phyloP scores from a whole-genome alignment of 148 eudicot genomes.

The Fallopia convolvulus region DNA sequence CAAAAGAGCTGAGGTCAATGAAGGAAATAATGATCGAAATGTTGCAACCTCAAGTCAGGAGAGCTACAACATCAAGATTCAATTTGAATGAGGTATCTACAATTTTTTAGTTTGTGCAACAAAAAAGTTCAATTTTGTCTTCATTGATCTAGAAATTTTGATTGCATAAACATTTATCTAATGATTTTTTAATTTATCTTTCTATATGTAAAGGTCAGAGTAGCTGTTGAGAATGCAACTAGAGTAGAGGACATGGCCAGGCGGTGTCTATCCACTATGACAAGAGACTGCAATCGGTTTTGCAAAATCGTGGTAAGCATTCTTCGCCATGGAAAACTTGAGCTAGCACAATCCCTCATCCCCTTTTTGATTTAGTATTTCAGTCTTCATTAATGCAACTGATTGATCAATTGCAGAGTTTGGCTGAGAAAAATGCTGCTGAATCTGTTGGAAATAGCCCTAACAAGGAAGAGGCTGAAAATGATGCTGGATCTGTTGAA shows the following conservation, averaged over 20 bases:
- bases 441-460: constrained; percentile 17
- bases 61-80: constrained; percentile 32
- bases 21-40: constrained; percentile 55
- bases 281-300: constrained; percentile 85
- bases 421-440: constrained; percentile 29
- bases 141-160: neutral
- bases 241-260: constrained; percentile 65
- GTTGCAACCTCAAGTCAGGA: constrained; percentile 44
- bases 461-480: constrained; percentile 21
- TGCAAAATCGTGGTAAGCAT: constrained; percentile 78
- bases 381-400: neutral
- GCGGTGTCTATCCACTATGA: constrained; percentile 65
- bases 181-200: neutral
- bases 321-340: constrained; percentile 2
- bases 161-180: neutral
- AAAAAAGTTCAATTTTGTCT: neutral
- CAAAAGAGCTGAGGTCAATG: constrained; percentile 55
- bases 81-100: constrained; percentile 61
- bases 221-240: constrained; percentile 52
- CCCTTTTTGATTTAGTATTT: neutral
- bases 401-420: constrained; percentile 29
- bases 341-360: neutral
- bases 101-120: neutral
- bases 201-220: constrained; percentile 35
- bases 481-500: constrained; percentile 20